Conservation (phyloP, 2,329 filamentous ascomycete species). For the Conoideocrella luteorostrata region DNA sequence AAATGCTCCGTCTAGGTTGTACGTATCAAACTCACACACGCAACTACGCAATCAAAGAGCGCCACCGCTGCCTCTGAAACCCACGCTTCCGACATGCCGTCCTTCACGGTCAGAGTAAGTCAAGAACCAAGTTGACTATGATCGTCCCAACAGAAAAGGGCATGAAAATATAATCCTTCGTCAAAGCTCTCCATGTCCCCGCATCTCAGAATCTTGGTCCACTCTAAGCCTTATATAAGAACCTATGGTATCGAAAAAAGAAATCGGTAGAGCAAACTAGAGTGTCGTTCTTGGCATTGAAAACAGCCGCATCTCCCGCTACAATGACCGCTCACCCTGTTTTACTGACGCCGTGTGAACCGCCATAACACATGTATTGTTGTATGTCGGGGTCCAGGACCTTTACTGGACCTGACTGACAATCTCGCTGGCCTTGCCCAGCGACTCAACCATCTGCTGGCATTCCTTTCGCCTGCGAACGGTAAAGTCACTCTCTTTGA, state of each 20-base stretch:
- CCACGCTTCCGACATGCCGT: neutral
- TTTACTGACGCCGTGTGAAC: neutral
- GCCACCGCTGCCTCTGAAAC: neutral
- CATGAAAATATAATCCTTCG: neutral
- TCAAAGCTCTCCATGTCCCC: slow-evolving; percentile 6
- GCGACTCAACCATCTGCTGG: slow-evolving; percentile 96
- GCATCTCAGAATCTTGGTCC: slow-evolving; percentile 24
- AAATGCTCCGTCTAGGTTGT: slow-evolving; percentile 4
- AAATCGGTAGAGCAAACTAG: slow-evolving; percentile 9
- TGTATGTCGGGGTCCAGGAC: neutral
- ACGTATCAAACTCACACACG: neutral
- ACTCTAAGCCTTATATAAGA: slow-evolving; percentile 26
- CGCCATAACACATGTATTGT: neutral
- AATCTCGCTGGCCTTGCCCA: slow-evolving; percentile 87
- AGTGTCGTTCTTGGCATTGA: slow-evolving; percentile 1
- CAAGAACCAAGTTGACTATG: neutral
- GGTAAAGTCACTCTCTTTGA: slow-evolving; percentile 98
- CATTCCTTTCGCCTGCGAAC: slow-evolving; percentile 93
- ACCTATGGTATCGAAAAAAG: slow-evolving; percentile 32
- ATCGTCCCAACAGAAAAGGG: neutral
- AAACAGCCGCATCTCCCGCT: neutral
- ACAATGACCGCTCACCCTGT: neutral
- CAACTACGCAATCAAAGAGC: neutral
- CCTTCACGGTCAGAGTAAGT: neutral
- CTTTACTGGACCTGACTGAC: slow-evolving; percentile 69